phyloP scores from a whole-genome alignment of 192 early-diverging fungal species.

The Mortierella antarctica region DNA sequence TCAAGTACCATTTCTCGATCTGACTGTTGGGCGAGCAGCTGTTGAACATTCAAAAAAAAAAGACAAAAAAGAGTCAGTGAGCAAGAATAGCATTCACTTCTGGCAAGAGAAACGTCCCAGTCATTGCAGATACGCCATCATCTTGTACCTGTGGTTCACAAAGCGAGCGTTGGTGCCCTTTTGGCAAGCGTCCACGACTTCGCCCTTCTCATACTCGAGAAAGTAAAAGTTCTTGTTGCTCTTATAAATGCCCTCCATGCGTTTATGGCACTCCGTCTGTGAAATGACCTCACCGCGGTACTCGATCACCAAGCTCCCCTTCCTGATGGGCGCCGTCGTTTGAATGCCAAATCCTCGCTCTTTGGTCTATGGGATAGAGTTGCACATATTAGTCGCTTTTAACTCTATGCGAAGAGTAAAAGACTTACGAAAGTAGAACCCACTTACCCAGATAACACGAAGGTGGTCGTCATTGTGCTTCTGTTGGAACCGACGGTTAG shows the following conservation, averaged over 20 bases:
- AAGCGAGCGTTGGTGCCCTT: constrained; percentile 87
- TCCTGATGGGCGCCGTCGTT: constrained; percentile 61
- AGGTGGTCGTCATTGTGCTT: constrained; percentile 62
- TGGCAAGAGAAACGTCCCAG: constrained; percentile 5
- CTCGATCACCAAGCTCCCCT: constrained; percentile 75
- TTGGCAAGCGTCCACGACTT: constrained; percentile 82
- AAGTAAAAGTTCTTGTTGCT: constrained; percentile 81
- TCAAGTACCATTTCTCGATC: constrained; percentile 88
- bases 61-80: neutral
- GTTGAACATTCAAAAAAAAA: neutral
- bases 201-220: constrained; percentile 75
- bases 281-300: constrained; percentile 88
- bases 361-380: constrained; percentile 56
- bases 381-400: too few relatives aligned
- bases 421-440: neutral
- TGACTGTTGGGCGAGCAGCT: constrained; percentile 88
- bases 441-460: constrained; percentile 71
- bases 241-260: constrained; percentile 78
- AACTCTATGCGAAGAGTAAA: too few relatives aligned
- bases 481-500: constrained; percentile 81
- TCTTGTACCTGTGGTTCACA: constrained; percentile 75
- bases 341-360: constrained; percentile 79
- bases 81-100: neutral
- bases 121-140: neutral
- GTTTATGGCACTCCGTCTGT: constrained; percentile 69